Evolutionary conservation across 1,284 basidiomycete genomes (phyloP).

Genomic region (Bjerkandera adusta): DNA sequence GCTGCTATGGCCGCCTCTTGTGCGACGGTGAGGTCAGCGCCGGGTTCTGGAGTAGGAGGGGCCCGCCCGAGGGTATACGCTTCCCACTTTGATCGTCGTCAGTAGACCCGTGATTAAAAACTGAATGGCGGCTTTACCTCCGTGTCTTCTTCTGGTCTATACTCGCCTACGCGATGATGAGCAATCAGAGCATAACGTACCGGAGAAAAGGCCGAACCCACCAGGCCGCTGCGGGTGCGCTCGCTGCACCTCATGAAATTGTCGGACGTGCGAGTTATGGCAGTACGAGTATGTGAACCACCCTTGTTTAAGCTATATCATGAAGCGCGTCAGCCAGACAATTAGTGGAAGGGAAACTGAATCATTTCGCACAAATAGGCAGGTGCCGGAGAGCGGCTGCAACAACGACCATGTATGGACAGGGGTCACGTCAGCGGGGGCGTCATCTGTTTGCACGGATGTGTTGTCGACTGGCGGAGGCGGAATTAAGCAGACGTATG

Average conservation of each 20-base stretch:
- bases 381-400: conserved; percentile 71
- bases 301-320: conserved; percentile 69
- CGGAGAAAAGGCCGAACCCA: conserved; percentile 35
- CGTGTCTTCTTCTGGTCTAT: conserved; percentile 78
- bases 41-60: conserved; percentile 53
- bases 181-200: conserved; percentile 13
- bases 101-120: conserved; percentile 3
- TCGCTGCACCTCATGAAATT: conserved; percentile 75
- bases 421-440: conserved; percentile 58
- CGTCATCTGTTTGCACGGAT: conserved; percentile 44
- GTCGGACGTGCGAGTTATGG: conserved; percentile 85
- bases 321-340: conserved; percentile 15
- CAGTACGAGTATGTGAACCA: conserved; percentile 99
- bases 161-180: conserved; percentile 45
- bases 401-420: conserved; percentile 78
- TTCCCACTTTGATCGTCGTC: conserved; percentile 56
- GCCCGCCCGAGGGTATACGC: conserved; percentile 77
- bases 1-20: conserved; percentile 60
- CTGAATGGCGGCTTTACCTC: conserved; percentile 45
- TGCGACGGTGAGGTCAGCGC: conserved; percentile 64
- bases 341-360: conserved; percentile 15
- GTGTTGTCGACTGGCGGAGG: conserved; percentile 50
- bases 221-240: conserved; percentile 63
- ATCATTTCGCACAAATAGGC: conserved; percentile 70
- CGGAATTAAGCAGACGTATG: conserved; percentile 76